These are phyloP conservation scores for Euphorbia tirucalli DNA, from an alignment of 345 rosid genomes.

Conservation along the genomic window DNA sequence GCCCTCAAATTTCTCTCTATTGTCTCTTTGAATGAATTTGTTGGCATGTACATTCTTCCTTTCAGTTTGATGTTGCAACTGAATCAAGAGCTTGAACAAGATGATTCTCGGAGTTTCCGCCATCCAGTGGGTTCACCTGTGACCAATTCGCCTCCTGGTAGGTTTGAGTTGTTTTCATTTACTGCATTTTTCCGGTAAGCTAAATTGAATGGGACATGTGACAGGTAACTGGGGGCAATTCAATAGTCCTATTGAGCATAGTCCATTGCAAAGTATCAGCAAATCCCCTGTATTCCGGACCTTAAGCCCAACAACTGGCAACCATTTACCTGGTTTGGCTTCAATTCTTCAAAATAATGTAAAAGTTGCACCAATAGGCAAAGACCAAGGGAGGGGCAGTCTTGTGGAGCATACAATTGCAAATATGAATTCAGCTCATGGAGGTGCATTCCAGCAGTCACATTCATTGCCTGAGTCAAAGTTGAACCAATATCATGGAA, in stretches of 20 bases:
- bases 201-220: conserved; percentile 19
- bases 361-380: conserved; percentile 69
- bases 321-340: conserved; percentile 72
- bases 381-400: conserved; percentile 60
- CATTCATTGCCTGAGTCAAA: conserved; percentile 32
- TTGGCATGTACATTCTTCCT: conserved; percentile 1
- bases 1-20: neutral
- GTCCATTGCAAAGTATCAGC: conserved; percentile 54
- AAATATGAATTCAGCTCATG: conserved; percentile 44
- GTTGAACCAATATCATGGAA: conserved; percentile 23
- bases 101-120: conserved; percentile 61
- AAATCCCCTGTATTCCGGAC: conserved; percentile 59
- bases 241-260: conserved; percentile 65
- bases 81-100: conserved; percentile 79
- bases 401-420: conserved; percentile 47
- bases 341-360: conserved; percentile 72
- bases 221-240: conserved; percentile 75
- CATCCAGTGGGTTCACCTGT: conserved; percentile 71
- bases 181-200: conserved; percentile 8
- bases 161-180: conserved; percentile 4
- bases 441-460: conserved; percentile 40
- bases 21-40: neutral
- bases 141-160: conserved; percentile 88
- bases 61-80: conserved; percentile 67
- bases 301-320: conserved; percentile 49